A percentile compares a stretch with the other conserved stretches of the same genome.
Evolutionary conservation across 495 filamentous ascomycete genomes (phyloP).

Genomic region (Evernia prunastri): DNA sequence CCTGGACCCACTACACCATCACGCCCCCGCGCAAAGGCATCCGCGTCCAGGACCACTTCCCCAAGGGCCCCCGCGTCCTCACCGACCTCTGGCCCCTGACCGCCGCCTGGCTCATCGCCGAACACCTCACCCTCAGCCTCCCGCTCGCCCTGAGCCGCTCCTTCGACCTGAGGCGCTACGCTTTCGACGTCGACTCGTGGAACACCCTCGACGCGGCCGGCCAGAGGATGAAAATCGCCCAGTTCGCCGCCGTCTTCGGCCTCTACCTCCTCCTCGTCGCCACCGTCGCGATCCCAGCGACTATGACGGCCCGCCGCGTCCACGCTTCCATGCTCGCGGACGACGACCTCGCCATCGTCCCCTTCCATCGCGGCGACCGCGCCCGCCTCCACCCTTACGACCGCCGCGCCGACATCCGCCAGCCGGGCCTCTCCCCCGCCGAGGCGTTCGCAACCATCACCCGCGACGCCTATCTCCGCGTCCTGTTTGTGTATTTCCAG

Average conservation of each 20-base stretch:
- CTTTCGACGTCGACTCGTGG: conserved; percentile 22
- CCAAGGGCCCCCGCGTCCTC: conserved; percentile 23
- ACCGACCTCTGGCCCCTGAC: conserved; percentile 25
- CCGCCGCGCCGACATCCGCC: conserved; percentile 14
- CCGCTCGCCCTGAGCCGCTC: conserved; percentile 23
- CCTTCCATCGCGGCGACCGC: conserved; percentile 20
- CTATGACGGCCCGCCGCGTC: conserved; percentile 21
- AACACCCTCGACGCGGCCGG: conserved; percentile 16
- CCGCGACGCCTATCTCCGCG: conserved; percentile 19
- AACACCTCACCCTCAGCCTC: conserved; percentile 20
- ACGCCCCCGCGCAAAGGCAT: conserved; percentile 22
- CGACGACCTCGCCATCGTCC: conserved; percentile 26
- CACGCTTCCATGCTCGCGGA: conserved; percentile 28
- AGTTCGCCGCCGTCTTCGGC: conserved; percentile 19
- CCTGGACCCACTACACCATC: conserved; percentile 27
- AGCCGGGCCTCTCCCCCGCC: conserved; percentile 18
- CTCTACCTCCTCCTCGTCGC: conserved; percentile 22
- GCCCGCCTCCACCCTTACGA: not conserved
- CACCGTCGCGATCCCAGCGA: conserved; percentile 17
- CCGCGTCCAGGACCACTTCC: conserved; percentile 21
- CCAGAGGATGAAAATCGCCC: conserved; percentile 10
- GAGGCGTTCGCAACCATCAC: conserved; percentile 23
- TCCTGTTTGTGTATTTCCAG: conserved; percentile 19
- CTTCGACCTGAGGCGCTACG: conserved; percentile 21
- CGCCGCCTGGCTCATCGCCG: conserved; percentile 17